phyloP scores from a whole-genome alignment of 495 filamentous ascomycete genomes.

The Penicillium lagena region DNA sequence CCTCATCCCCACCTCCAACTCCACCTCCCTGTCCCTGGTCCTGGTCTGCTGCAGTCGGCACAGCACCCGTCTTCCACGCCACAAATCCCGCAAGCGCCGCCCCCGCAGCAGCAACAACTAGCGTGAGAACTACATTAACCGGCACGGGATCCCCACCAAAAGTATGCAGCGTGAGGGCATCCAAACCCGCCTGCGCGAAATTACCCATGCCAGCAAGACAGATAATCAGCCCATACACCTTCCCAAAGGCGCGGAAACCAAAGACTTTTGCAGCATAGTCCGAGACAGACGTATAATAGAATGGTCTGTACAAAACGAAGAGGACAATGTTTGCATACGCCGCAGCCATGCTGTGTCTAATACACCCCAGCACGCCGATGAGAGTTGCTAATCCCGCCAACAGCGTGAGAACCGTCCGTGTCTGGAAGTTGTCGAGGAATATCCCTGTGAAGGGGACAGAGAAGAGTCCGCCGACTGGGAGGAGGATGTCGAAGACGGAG shows the following conservation, averaged over 20 bases:
- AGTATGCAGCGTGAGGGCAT: constrained; percentile 66
- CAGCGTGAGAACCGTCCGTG: constrained; percentile 62
- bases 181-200: constrained; percentile 77
- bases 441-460: constrained; percentile 84
- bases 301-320: constrained; percentile 58
- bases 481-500: constrained; percentile 78
- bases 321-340: constrained; percentile 74
- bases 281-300: constrained; percentile 49
- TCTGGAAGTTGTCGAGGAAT: constrained; percentile 72
- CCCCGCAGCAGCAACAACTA: constrained; percentile 54
- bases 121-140: constrained; percentile 66
- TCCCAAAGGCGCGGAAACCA: constrained; percentile 91
- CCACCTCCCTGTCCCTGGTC: no score
- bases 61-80: constrained; percentile 18
- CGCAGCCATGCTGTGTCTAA: constrained; percentile 58
- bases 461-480: constrained; percentile 79
- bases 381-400: constrained; percentile 67
- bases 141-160: constrained; percentile 71
- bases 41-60: not conserved
- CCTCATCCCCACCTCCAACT: not conserved
- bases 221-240: constrained; percentile 92
- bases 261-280: constrained; percentile 96
- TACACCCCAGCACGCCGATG: constrained; percentile 75
- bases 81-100: constrained; percentile 56
- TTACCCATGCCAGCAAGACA: constrained; percentile 83